phyloP scores from a whole-genome alignment of 1,139 yeast genomes.

The Pichia inconspicua region DNA sequence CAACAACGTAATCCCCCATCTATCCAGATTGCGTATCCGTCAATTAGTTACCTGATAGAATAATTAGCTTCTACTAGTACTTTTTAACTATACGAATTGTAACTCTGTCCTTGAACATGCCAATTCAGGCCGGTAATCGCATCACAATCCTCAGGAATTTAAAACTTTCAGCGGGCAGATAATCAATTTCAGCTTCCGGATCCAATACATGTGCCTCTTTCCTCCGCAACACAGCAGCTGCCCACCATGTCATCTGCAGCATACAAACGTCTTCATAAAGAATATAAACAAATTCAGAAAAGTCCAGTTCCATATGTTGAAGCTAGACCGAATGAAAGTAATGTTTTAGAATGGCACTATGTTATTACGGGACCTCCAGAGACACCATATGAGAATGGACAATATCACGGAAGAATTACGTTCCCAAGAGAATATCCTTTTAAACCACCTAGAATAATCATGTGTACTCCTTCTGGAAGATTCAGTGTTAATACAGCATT shows the following conservation, averaged over 20 bases:
- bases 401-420: slow-evolving; percentile 77
- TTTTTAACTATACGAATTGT: too few relatives aligned
- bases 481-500: slow-evolving; percentile 70
- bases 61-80: too few relatives aligned
- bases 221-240: too few relatives aligned
- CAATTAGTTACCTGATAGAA: too few relatives aligned
- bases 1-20: too few relatives aligned
- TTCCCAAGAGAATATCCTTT: slow-evolving; percentile 88
- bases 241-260: slow-evolving; percentile 25
- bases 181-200: too few relatives aligned
- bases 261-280: slow-evolving; percentile 55
- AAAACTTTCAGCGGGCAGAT: too few relatives aligned
- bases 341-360: slow-evolving; percentile 75
- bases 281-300: slow-evolving; percentile 64
- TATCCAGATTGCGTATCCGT: too few relatives aligned
- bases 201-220: too few relatives aligned
- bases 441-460: slow-evolving; percentile 84
- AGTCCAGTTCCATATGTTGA: slow-evolving; percentile 75
- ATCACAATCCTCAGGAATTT: too few relatives aligned
- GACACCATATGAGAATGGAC: slow-evolving; percentile 76
- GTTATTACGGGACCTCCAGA: slow-evolving; percentile 75
- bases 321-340: slow-evolving; percentile 79
- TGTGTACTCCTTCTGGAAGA: slow-evolving; percentile 79
- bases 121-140: too few relatives aligned
- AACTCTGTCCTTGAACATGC: too few relatives aligned